These are phyloP conservation scores for Mycena sp. DNA, from an alignment of 1,284 basidiomycete genomes.

Conservation along the genomic window DNA sequence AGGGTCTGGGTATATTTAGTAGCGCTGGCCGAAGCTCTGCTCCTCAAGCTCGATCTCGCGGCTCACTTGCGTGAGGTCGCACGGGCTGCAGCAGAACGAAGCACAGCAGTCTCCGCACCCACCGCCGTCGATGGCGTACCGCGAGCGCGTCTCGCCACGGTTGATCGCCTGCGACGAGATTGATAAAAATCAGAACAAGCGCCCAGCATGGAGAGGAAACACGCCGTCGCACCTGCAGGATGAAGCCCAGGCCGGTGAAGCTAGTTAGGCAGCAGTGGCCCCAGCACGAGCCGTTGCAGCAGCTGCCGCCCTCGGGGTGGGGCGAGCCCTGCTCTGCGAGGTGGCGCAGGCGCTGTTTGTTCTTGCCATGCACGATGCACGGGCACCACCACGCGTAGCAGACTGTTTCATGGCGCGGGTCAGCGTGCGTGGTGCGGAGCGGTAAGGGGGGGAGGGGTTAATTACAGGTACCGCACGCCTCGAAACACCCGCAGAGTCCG, in stretches of 20 bases:
- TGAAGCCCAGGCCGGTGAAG: conserved; percentile 36
- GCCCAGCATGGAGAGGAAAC: too few relatives aligned
- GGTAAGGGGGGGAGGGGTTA: conserved; percentile 32
- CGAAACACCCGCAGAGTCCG: conserved; percentile 4
- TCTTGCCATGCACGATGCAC: conserved; percentile 48
- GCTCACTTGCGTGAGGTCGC: conserved; percentile 47
- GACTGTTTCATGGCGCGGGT: conserved; percentile 29
- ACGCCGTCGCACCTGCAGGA: conserved; percentile 39
- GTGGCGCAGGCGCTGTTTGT: conserved; percentile 42
- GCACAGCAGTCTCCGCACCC: conserved; percentile 40
- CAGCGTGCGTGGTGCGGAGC: not conserved
- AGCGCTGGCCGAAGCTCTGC: conserved; percentile 31
- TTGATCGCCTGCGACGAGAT: not conserved
- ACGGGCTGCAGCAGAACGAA: conserved; percentile 45
- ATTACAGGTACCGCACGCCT: conserved; percentile 13
- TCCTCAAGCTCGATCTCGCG: conserved; percentile 52
- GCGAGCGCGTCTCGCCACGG: conserved; percentile 32
- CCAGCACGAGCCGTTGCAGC: conserved; percentile 39
- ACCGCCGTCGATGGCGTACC: conserved; percentile 47
- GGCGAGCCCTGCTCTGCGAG: conserved; percentile 39
- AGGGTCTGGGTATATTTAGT: conserved; percentile 10
- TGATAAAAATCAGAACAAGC: not conserved
- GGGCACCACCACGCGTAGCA: conserved; percentile 50
- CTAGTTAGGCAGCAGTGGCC: conserved; percentile 32
- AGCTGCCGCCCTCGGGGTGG: conserved; percentile 43